These are phyloP conservation scores for Nicotiana benthamiana DNA, from an alignment of 257 asterid genomes.

Conservation along the genomic window DNA sequence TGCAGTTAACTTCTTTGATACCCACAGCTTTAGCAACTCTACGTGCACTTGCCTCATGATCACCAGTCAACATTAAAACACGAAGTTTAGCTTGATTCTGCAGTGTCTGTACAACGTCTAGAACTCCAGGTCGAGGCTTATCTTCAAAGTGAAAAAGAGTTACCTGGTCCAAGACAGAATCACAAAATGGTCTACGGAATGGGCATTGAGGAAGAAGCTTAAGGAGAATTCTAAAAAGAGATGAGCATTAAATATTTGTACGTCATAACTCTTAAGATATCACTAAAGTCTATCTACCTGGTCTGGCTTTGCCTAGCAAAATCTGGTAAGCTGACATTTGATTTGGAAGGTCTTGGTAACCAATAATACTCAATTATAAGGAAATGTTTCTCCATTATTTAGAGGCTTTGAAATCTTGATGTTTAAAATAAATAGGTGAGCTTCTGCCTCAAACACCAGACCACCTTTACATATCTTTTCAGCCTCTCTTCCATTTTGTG, in stretches of 20 bases:
- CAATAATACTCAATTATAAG: background rate
- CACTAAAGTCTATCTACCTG: background rate
- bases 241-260: background rate
- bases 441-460: background rate
- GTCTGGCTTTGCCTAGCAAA: background rate
- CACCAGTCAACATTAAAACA: conserved; percentile 95
- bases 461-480: background rate
- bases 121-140: conserved; percentile 67
- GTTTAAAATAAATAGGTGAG: background rate
- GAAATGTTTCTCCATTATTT: background rate
- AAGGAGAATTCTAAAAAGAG: background rate
- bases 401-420: background rate
- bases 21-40: conserved; percentile 95
- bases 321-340: background rate
- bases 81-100: conserved; percentile 71
- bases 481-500: background rate
- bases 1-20: conserved; percentile 75
- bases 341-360: background rate
- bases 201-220: background rate
- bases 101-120: conserved; percentile 60
- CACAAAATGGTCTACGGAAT: background rate
- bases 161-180: conserved; percentile 37
- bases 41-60: conserved; percentile 86
- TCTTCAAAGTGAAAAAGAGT: conserved; percentile 95
- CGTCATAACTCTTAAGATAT: background rate